Base-by-base conservation (phyloP, 139 green algal species). In the Chlorella sorokiniana region DNA sequence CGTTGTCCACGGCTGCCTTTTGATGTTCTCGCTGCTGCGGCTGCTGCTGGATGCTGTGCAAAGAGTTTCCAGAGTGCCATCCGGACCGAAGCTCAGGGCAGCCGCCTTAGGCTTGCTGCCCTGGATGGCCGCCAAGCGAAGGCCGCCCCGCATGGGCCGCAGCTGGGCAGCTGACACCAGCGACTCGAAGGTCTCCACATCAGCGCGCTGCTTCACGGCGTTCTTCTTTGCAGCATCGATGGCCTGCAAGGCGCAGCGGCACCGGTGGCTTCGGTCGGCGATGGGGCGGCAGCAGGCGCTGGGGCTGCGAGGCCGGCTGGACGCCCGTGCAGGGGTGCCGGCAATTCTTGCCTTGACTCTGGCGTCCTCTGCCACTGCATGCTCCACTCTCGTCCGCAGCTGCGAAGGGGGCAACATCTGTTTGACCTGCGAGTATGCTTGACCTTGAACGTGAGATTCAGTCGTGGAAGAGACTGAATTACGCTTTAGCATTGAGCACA, bases 151-250 rank as follows among this genome's bases (percentile, higher is more conserved):
- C 73, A 79, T 79, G 35, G 73, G 73, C 37, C 54, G 73, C 73
- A 79, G 73, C 37, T 79, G 73, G 1, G 54, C 73, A 20, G 73
- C 54, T 4, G 73, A 79, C 54, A 79, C 73, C 51, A 79, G 54
- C 8, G 73, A 52, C 10, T 79, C 27, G 25, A 79, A 79, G 44
- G 54, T 79, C 1, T 79, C 73, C 20, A 79, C 52, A 25, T 79
- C 38, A 10, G 42, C 62, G 0, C 73, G 73, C 54, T 51, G 52
- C 2, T 33, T 33, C 31, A 79, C 52, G 2, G 73, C 73, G 2
- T 37, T 18, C 54, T 79, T 79, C 73, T 79, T 79, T 37, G 73
- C 54, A 22, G 73, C 73, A 16, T 79, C 73, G 2, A 79, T 4
- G 0, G 73, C 73, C 73, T 79, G 73, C 37, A 7, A 11, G 25